phyloP scores from a whole-genome alignment of 73 alveolate species.

The Stentor roeselii region DNA sequence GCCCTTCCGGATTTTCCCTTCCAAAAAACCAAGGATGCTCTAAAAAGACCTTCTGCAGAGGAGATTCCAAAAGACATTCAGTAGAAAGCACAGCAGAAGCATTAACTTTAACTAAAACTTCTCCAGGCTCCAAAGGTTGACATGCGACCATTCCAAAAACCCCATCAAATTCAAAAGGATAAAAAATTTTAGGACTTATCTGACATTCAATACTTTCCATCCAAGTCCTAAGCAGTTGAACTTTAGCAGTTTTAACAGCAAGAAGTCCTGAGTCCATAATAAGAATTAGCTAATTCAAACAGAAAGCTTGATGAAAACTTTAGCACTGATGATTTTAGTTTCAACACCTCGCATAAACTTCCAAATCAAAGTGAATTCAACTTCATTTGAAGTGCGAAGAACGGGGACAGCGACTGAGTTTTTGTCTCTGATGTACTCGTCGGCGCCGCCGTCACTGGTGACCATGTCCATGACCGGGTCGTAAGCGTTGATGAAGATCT shows the following conservation, averaged over 20 bases:
- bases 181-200: background rate
- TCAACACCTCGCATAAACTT: conserved; percentile 25
- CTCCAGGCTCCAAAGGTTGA: background rate
- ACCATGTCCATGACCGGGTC: conserved; percentile 9
- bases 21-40: background rate
- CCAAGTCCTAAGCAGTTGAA: background rate
- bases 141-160: background rate
- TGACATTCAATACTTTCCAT: background rate
- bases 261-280: too few relatives aligned
- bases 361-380: background rate
- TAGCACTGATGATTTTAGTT: background rate
- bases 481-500: background rate
- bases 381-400: background rate
- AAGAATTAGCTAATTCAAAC: too few relatives aligned
- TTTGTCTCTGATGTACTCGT: background rate
- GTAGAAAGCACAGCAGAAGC: background rate
- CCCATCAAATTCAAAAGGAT: background rate
- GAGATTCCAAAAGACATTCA: background rate
- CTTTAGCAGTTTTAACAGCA: too few relatives aligned
- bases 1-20: background rate
- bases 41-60: too few relatives aligned
- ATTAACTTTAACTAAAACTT: background rate
- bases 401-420: background rate
- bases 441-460: background rate
- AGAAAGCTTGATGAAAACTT: too few relatives aligned